Evolutionary conservation across 2,329 filamentous ascomycete species (phyloP), one percentile per base, ranked within the genome.

Genomic region (Hypoxylon sp.): DNA sequence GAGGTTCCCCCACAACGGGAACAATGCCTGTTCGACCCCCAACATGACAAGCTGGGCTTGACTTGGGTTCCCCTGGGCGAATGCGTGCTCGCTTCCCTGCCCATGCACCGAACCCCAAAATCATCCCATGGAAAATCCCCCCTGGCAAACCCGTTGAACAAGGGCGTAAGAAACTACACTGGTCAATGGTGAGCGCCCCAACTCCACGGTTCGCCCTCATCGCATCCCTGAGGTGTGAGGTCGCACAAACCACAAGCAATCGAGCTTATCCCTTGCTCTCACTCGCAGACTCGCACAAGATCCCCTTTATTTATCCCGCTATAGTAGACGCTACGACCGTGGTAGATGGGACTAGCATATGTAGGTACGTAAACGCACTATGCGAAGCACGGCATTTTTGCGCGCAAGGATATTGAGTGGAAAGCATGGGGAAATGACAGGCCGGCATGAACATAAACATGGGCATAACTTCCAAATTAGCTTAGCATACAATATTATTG

Each of bases 161-260:
- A 60, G 67, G 67, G 67, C 55, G 45, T 51, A 37, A 61, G 50
- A 23, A 57, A 54, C 61, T 46, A 67, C 46, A 65, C 50, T 60
- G 63, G 57, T 45, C 51, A 57, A 30, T 53, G 55, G 56, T 50
- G 45, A 53, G 43, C 57, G 66, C 64, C 63, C 67, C 67, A 65
- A 50, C 67, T 70, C 67, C 67, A 70, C 67, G 67, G 67, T 70
- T 70, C 67, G 46, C 61, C 52, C 63, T 65, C 63, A 60, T 59
- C 59, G 54, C 61, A 70, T 68, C 67, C 67, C 67, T 70, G 67
- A 70, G 65, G 41, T 63, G 61, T 68, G 52, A 55, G 60, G 65
- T 70, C 62, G 59, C 61, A 70, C 67, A 70, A 70, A 70, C 65
- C 67, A 63, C 50, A 63, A 65, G 64, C 61, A 70, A 68, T 65